Conservation (phyloP, 2,329 filamentous ascomycete species). For the Fusarium cicatricum region DNA sequence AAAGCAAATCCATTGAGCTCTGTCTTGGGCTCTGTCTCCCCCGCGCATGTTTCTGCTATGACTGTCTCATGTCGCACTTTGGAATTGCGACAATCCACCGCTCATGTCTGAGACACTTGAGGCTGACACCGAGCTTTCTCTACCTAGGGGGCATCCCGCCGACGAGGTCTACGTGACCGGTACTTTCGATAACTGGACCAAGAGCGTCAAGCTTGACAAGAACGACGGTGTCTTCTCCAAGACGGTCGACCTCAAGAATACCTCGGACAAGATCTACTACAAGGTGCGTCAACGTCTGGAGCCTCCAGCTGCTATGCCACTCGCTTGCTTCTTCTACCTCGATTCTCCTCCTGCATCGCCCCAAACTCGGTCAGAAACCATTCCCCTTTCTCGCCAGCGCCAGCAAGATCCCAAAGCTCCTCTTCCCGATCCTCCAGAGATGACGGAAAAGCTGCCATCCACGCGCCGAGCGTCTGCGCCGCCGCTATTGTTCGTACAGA, state of each 20-base stretch:
- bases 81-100: slow-evolving; percentile 13
- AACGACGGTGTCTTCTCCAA: slow-evolving; percentile 79
- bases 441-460: slow-evolving; percentile 4
- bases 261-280: slow-evolving; percentile 82
- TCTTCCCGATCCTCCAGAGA: slow-evolving; percentile 3
- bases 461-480: slow-evolving; percentile 19
- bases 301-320: slow-evolving; percentile 12
- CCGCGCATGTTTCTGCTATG: slow-evolving; percentile 3
- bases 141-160: slow-evolving; percentile 86
- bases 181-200: slow-evolving; percentile 93
- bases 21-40: slow-evolving; percentile 14
- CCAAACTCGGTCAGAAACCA: slow-evolving; percentile 1
- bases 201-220: slow-evolving; percentile 84
- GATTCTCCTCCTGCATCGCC: slow-evolving; percentile 13
- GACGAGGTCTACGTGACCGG: slow-evolving; percentile 93
- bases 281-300: slow-evolving; percentile 71
- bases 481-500: slow-evolving; percentile 24
- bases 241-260: slow-evolving; percentile 74
- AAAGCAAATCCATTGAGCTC: slow-evolving; percentile 23
- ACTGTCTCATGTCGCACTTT: slow-evolving; percentile 16
- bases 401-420: slow-evolving; percentile 8
- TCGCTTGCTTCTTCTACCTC: slow-evolving; percentile 13
- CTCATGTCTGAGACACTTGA: slow-evolving; percentile 36
- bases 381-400: slow-evolving; percentile 6
- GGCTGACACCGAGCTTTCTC: slow-evolving; percentile 36